Base-by-base conservation (phyloP, 2,329 filamentous ascomycete species). In the Rasamsonia emersonii region DNA sequence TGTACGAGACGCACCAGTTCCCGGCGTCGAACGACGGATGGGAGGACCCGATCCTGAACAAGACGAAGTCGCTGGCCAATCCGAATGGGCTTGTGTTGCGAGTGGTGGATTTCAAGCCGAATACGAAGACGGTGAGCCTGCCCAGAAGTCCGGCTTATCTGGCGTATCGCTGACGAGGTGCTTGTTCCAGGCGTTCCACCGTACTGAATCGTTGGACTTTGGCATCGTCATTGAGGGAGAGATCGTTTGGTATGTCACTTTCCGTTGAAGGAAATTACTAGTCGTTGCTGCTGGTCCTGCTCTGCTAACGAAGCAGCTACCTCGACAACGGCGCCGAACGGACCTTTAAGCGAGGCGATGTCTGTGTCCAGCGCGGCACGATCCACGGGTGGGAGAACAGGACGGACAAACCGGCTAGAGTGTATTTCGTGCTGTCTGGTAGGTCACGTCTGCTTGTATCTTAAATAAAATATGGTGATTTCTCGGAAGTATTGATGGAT, bases 281-380 rank as follows among this genome's bases (percentile, higher is more conserved):
- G n/a, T 23, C n/a, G n/a, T 23, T 23, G 10, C 14, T 24, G 4
- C 14, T 29, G 3, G 10, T 25, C 6, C 14, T 5, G 14, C 17
- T 26, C 5, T 13, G 8, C 10, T 10, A 17, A 14, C n/a, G 10
- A 4, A 9, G 8, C 19, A 45, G 37, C 24, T 52, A 51, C 20
- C 38, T 56, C 29, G 52, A 54, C 24, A 43, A 51, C 30, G 51
- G 47, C 7, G 40, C 42, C 7, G 47, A 45, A 35, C 52, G 40
- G 17, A 41, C 32, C 14, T 24, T 53, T 35, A 45, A 38, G 25
- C 34, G 44, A 34, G 44, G 46, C 11, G 51, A 54, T 32, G 35
- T 53, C 16, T 47, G 46, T 11, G 47, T 55, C n/a, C 50, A 53
- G 33, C 38, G 47, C 8, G 43, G 44, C 20, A 50, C 47, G n/a